These are phyloP conservation scores for Oldenlandia corymbosa DNA, from an alignment of 257 asterid species.

Conservation along the genomic window DNA sequence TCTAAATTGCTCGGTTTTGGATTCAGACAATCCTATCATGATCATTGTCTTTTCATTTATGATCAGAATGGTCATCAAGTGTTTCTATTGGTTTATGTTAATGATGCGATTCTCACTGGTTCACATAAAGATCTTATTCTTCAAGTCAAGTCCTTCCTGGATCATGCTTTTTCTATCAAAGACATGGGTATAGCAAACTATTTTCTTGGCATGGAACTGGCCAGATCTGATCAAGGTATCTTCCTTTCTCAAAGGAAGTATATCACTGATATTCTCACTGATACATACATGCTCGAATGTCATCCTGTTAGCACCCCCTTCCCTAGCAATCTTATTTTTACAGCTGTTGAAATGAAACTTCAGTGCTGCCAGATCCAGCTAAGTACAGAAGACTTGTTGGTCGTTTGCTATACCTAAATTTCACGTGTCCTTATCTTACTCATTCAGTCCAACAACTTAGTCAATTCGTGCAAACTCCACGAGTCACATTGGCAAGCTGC, in stretches of 20 bases:
- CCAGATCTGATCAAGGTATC: background rate
- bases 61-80: background rate
- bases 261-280: background rate
- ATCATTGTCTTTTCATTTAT: background rate
- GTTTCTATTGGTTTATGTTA: background rate
- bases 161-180: background rate
- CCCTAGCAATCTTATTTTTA: no score
- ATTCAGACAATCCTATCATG: background rate
- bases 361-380: no score
- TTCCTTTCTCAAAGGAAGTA: background rate
- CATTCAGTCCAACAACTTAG: no score
- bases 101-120: background rate
- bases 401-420: no score
- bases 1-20: background rate
- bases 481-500: no score
- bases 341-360: no score
- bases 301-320: background rate
- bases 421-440: no score
- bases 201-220: background rate
- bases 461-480: no score
- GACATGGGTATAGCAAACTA: background rate
- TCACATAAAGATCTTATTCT: rapidly evolving
- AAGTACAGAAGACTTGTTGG: no score
- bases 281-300: background rate
- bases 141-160: background rate